Percentiles rank a stretch among this genome's conserved stretches.
Evolutionary conservation across 1,139 yeast species (phyloP).

Genomic region (Suhomyces maxii): DNA sequence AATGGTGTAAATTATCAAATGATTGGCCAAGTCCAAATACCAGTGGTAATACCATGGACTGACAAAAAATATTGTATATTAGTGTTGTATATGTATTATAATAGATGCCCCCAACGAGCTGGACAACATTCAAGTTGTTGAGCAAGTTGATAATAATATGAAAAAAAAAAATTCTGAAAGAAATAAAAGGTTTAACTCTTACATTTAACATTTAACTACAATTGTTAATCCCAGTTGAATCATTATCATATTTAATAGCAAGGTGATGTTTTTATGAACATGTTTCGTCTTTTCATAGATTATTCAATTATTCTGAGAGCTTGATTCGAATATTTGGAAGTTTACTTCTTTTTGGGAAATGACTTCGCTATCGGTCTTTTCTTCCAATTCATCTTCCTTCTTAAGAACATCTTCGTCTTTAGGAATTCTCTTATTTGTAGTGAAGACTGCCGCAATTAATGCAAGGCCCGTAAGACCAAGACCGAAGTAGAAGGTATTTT

Average conservation of each 20-base stretch:
- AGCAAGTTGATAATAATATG: background rate
- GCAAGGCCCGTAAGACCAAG: constrained; percentile 33
- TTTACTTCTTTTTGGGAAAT: background rate
- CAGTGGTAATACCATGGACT: no score
- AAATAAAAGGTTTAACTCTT: background rate
- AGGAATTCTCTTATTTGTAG: constrained; percentile 44
- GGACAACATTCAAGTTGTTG: background rate
- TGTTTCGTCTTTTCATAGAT: background rate
- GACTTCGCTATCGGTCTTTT: background rate
- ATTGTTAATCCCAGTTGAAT: background rate
- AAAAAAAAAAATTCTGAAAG: background rate
- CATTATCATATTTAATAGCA: no score
- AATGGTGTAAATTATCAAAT: background rate
- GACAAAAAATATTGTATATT: constrained; percentile 5
- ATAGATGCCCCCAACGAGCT: background rate
- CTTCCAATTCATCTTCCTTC: constrained; percentile 14
- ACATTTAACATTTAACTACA: no score
- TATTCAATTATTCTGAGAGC: background rate
- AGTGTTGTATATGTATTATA: constrained; percentile 10
- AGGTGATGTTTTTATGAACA: background rate
- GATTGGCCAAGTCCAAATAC: no score
- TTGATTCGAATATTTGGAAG: background rate
- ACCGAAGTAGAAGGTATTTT: constrained; percentile 42
- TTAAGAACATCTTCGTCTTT: constrained; percentile 26
- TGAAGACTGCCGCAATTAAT: constrained; percentile 20